phyloP scores from a whole-genome alignment of 2,329 filamentous ascomycete genomes.

The Hypoxylon sp. region DNA sequence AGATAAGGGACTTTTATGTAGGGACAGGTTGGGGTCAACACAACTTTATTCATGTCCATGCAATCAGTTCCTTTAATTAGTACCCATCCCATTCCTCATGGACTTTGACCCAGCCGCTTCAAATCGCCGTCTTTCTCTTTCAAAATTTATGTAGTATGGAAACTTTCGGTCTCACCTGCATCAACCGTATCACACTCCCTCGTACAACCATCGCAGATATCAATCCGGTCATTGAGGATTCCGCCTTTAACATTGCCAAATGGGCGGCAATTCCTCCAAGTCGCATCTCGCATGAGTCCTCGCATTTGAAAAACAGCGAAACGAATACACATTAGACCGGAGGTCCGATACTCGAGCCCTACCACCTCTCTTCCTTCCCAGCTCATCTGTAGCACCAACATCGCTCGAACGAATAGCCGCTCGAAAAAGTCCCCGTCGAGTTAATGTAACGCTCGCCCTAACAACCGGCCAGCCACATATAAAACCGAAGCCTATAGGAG shows the following conservation, averaged over 20 bases:
- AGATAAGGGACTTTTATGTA: slow-evolving; percentile 21
- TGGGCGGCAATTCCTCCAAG: slow-evolving; percentile 37
- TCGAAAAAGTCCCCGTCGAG: slow-evolving; percentile 23
- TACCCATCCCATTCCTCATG: slow-evolving; percentile 15
- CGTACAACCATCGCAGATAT: slow-evolving; percentile 12
- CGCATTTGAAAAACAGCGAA: slow-evolving; percentile 36
- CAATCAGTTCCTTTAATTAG: slow-evolving; percentile 21
- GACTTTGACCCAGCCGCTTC: slow-evolving; percentile 11
- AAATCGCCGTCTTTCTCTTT: slow-evolving; percentile 14
- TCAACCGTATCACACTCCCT: slow-evolving; percentile 28
- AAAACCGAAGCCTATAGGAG: slow-evolving; percentile 21
- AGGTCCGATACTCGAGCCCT: slow-evolving; percentile 32
- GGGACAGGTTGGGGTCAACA: slow-evolving; percentile 24
- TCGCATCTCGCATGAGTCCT: slow-evolving; percentile 37
- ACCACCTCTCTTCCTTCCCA: neutral
- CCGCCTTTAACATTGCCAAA: slow-evolving; percentile 27
- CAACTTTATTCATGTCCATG: slow-evolving; percentile 19
- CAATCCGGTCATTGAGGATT: slow-evolving; percentile 6
- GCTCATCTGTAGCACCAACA: slow-evolving; percentile 13
- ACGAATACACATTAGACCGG: slow-evolving; percentile 31
- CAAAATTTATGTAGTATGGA: slow-evolving; percentile 35
- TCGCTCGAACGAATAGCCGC: slow-evolving; percentile 19
- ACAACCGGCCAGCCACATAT: slow-evolving; percentile 25
- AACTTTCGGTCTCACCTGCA: slow-evolving; percentile 37
- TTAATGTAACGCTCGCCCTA: slow-evolving; percentile 24